Evolutionary conservation across 805 yeast genomes (phyloP).

Genomic region (Wickerhamiella cacticola): DNA sequence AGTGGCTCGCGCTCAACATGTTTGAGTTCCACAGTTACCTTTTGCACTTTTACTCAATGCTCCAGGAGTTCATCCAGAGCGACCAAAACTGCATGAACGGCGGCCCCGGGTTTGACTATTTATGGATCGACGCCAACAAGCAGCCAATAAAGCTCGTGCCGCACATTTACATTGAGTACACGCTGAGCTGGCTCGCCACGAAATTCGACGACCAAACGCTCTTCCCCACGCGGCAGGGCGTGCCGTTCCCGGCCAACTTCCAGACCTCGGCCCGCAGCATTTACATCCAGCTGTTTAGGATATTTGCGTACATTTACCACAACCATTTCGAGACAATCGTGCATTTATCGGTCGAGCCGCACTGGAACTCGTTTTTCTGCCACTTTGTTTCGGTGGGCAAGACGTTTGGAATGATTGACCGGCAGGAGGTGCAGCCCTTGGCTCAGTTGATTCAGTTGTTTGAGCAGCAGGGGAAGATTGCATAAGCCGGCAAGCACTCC

Average conservation of each 20-base stretch:
- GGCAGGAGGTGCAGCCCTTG: conserved; percentile 69
- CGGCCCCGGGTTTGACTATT: conserved; percentile 80
- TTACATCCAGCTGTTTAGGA: conserved; percentile 82
- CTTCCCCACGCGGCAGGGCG: conserved; percentile 84
- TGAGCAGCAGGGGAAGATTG: conserved; percentile 77
- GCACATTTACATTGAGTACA: conserved; percentile 81
- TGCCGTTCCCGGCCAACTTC: conserved; percentile 80
- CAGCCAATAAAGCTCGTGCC: conserved; percentile 85
- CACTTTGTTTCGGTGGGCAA: conserved; percentile 81
- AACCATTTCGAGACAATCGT: conserved; percentile 88
- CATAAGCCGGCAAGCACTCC: conserved; percentile 22
- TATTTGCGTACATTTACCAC: conserved; percentile 89
- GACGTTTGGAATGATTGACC: conserved; percentile 71
- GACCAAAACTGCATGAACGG: conserved; percentile 89
- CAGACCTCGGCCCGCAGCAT: conserved; percentile 74
- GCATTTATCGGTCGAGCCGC: conserved; percentile 89
- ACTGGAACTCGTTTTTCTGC: conserved; percentile 95
- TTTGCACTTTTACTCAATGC: conserved; percentile 80
- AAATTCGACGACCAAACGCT: conserved; percentile 80
- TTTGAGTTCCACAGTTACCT: conserved; percentile 81
- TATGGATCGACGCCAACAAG: conserved; percentile 76
- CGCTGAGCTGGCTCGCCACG: conserved; percentile 76
- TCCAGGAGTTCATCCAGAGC: conserved; percentile 82
- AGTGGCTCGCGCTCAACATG: conserved; percentile 89
- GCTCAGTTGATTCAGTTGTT: conserved; percentile 62